Base-by-base conservation (phyloP, 257 asterid genomes). In the Euphrasia confusa region DNA sequence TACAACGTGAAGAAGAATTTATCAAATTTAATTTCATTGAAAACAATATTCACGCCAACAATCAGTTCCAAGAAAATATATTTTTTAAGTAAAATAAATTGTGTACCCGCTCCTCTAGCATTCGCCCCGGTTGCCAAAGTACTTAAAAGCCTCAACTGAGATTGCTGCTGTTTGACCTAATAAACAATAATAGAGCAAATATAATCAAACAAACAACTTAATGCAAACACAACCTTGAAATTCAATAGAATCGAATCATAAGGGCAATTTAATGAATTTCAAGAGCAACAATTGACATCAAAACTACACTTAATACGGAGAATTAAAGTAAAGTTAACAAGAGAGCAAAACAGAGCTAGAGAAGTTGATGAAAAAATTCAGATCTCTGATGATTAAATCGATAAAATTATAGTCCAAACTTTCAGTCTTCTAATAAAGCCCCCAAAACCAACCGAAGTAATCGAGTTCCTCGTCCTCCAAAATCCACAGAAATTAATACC, bases 91-190 rank as follows among this genome's bases (percentile, higher is more conserved):
- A 64, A 50, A 70, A 42, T n/a, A 21, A 53, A 48, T 15, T 24
- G 64, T 72, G 49, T 79, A 78, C 85, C 81, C 65, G 75, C 78
- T 65, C 73, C 77, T 66, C 75, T 72, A 53, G 74, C 65, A 35
- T 74, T 71, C 4, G 69, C 58, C 55, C 83, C 77, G 39, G 78
- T 64, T 70, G 83, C 66, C 63, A 78, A 67, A 72, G 64, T 65
- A 75, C 92, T 69, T 28, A 89, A 72, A 67, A 78, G 88, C 83
- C 83, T 79, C 84, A 83, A 54, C 52, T 79, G 95, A 2, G 72
- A 72, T 65, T 87, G 88, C 61, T 79, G 88, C 45, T 79, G 70
- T 68, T 76, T 74, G 62, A 81, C 89, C 98, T 91, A 78, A 48
- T 56, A 65, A 37, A 18, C 61, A 61, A 61, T 21, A 28, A 48